Evolutionary conservation across 345 rosid genomes (phyloP), one percentile per base, ranked within the genome.

Genomic region (Acer negundo): DNA sequence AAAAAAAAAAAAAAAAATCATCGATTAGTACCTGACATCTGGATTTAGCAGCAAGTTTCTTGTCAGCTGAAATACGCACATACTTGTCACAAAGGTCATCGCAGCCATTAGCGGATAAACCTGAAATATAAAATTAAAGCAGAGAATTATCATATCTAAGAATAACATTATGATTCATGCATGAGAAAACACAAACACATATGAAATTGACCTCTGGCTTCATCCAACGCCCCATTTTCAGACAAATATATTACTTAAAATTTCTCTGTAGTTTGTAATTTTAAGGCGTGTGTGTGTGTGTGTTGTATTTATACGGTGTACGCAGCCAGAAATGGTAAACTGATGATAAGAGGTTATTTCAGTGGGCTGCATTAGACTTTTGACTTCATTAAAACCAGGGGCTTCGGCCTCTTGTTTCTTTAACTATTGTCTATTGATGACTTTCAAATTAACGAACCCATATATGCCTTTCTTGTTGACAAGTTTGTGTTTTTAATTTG

Each of bases 91-190:
- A 44, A 92, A 89, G 10, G 89, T 78, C 98, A 94, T 89, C 10
- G 98, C 94, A 58, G 86, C 98, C 74, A 91, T 15, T n/a, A 91
- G 79, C 6, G 98, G 97, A 73, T 85, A 94, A 16, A 94, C 88
- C 97, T 92, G 77, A 4, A 23, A 28, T 6, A 69, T 35, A 35
- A 35, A 35, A 35, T 35, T 35, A 35, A 20, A 7, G 4, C 11
- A 75, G 17, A 12, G 38, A 35, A 4, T 35, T 4, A 35, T 35
- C 38, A 35, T 6, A 35, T 35, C 38, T 35, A 35, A 35, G 38
- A 35, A 35, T 35, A 35, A 35, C 38, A 35, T 35, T 35, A 35
- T 35, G 38, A 35, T 35, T 35, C 4, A 35, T 35, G 22, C 6
- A 24, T 15, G 19, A 2, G 6, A 49, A 2, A 13, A 13, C 15